Conservation (phyloP, 106 monocot species). For the Amphibolis antarctica region DNA sequence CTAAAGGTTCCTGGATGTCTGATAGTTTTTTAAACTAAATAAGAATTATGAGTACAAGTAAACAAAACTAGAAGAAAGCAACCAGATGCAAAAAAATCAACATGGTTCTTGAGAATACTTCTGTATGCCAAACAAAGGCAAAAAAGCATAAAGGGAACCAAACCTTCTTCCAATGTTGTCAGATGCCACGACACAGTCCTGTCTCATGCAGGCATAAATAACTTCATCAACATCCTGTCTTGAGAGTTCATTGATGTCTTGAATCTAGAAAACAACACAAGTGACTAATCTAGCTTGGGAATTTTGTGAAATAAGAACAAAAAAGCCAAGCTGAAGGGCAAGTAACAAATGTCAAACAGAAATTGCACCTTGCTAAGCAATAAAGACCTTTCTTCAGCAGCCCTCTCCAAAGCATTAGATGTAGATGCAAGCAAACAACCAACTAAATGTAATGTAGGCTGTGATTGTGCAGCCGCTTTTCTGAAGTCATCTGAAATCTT, state of each 20-base stretch:
- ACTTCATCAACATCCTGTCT: constrained; percentile 99
- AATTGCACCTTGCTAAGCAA: constrained; percentile 69
- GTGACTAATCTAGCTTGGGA: not conserved
- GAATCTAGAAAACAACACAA: constrained; percentile 41
- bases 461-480: constrained; percentile 18
- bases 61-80: too few species aligned
- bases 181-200: constrained; percentile 39
- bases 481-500: constrained; percentile 27
- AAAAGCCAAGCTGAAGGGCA: not conserved
- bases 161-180: constrained; percentile 83
- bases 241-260: constrained; percentile 85
- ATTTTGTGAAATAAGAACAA: not conserved
- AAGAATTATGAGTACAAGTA: too few species aligned
- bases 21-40: too few species aligned
- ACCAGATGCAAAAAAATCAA: too few species aligned
- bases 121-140: not conserved
- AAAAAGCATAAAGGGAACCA: not conserved
- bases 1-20: too few species aligned
- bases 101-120: too few species aligned
- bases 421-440: constrained; percentile 53
- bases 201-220: constrained; percentile 45
- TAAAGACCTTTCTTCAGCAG: constrained; percentile 67
- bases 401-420: constrained; percentile 40
- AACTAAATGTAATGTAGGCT: constrained; percentile 54
- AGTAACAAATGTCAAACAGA: not conserved